Evolutionary conservation across 345 rosid species (phyloP).

Genomic region (Citrus sp.): DNA sequence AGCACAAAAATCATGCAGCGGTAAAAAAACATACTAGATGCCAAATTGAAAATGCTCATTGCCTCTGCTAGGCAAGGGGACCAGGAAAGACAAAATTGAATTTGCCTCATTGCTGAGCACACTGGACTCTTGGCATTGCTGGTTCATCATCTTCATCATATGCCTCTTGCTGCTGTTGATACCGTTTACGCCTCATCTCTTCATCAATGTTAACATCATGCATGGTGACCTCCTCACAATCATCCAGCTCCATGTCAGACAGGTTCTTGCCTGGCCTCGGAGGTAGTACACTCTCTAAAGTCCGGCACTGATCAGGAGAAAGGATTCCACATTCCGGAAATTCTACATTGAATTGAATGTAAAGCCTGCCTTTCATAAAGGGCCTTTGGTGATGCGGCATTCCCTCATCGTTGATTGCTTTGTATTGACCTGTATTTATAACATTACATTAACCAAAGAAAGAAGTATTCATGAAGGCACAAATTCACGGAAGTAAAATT

Average conservation of each 20-base stretch:
- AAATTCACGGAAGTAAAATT: not conserved
- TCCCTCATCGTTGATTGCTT: constrained; percentile 54
- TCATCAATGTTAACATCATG: constrained; percentile 66
- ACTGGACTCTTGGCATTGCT: constrained; percentile 53
- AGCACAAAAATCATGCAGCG: not conserved
- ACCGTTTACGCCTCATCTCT: constrained; percentile 51
- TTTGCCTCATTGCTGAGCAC: constrained; percentile 57
- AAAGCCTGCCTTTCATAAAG: constrained; percentile 67
- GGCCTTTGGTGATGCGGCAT: constrained; percentile 58
- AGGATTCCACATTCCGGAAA: constrained; percentile 54
- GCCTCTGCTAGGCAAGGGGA: not conserved
- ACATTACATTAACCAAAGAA: not conserved
- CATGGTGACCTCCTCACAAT: constrained; percentile 68
- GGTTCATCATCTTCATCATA: constrained; percentile 58
- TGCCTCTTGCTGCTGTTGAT: constrained; percentile 56
- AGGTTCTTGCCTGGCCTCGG: constrained; percentile 28
- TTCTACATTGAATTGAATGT: constrained; percentile 54
- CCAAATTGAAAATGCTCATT: not conserved
- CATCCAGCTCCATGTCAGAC: constrained; percentile 62
- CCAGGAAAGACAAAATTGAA: not conserved
- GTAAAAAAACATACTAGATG: not conserved
- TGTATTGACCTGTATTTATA: constrained; percentile 39
- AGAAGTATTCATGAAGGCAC: not conserved
- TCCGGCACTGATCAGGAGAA: constrained; percentile 43
- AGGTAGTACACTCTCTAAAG: constrained; percentile 53